Evolutionary conservation across 2,329 filamentous ascomycete genomes (phyloP), one percentile per base, ranked within the genome.

Genomic region (Xylaria sp.): DNA sequence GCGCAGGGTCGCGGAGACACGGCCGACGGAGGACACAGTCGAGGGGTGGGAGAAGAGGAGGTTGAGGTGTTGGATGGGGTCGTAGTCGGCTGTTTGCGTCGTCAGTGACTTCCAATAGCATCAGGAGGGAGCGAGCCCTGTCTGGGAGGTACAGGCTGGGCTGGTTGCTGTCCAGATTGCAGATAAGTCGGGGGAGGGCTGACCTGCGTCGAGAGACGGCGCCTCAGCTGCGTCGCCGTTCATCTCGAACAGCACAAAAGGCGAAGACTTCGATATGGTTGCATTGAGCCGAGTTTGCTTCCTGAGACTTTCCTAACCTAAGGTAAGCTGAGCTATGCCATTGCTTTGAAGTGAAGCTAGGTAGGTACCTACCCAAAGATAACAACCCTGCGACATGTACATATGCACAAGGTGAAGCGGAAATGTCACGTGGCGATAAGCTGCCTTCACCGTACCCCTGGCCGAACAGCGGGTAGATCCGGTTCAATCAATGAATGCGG

Each of bases 1-100:
- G 64, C 84, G 82, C 50, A 99, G 85, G 43, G 85, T 85, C 49
- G 83, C 76, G n/a, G 89, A 90, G 46, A 94, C 90, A 59, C 83
- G 80, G 44, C 82, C 78, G 60, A 96, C 87, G 49, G 91, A 90
- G 39, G 87, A 84, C 57, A 97, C 85, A 57, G 92, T 87, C 34
- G 91, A 90, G 1, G 93, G 90, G 67, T 96, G 91, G 46, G 91
- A 87, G 78, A 99, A 99, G 66, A 99, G 88, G 59, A 89, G 81
- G 77, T 99, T 97, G 52, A 99, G 83, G 74, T 99, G 92, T 65
- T 91, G 84, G 71, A 97, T 88, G 49, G 94, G 92, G 71, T 97
- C 89, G 76, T 97, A 97, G 73, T 96, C 87, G 72, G 77, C 81
- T 84, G 66, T 51, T 47, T 50, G 22, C 39, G 20, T 54, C n/a